These are phyloP conservation scores for Sporisorium graminicola DNA, from an alignment of 1,284 basidiomycete genomes.

Conservation along the genomic window DNA sequence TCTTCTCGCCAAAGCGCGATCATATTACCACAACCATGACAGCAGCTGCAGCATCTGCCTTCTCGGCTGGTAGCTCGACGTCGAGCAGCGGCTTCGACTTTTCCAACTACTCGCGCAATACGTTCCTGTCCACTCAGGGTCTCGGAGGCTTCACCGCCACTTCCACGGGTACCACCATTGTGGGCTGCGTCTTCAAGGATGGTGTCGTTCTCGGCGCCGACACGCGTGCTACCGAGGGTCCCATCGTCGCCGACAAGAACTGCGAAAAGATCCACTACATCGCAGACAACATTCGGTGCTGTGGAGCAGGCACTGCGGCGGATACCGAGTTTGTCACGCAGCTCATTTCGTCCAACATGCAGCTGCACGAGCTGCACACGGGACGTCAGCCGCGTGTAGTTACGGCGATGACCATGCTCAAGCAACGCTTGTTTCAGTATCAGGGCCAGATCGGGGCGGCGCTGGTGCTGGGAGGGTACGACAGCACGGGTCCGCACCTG, in stretches of 20 bases:
- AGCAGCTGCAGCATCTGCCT: slow-evolving; percentile 6
- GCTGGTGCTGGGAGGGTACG: slow-evolving; percentile 96
- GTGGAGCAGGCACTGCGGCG: slow-evolving; percentile 97
- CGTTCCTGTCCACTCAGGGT: slow-evolving; percentile 79
- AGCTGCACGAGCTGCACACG: slow-evolving; percentile 67
- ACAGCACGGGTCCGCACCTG: slow-evolving; percentile 90
- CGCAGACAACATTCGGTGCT: slow-evolving; percentile 82
- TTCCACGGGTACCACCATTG: slow-evolving; percentile 91
- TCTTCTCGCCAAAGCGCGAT: not conserved
- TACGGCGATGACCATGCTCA: slow-evolving; percentile 98
- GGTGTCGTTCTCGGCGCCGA: slow-evolving; percentile 96
- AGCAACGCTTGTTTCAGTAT: slow-evolving; percentile 87
- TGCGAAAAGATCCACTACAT: slow-evolving; percentile 99
- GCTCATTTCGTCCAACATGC: slow-evolving; percentile 67
- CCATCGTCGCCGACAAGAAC: slow-evolving; percentile 98
- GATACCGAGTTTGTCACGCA: slow-evolving; percentile 87
- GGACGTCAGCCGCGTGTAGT: slow-evolving; percentile 78
- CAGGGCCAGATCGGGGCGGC: slow-evolving; percentile 96
- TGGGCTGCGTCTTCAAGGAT: slow-evolving; percentile 89
- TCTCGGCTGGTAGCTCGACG: slow-evolving; percentile 1
- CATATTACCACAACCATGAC: slow-evolving; percentile 10
- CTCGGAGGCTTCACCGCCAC: slow-evolving; percentile 71
- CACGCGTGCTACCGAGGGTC: slow-evolving; percentile 92
- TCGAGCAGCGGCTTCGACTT: slow-evolving; percentile 77
- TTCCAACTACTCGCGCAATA: slow-evolving; percentile 80